Evolutionary conservation across 768 basidiomycete genomes (phyloP), one percentile per base, ranked within the genome.

Genomic region (Mycena alexandri): DNA sequence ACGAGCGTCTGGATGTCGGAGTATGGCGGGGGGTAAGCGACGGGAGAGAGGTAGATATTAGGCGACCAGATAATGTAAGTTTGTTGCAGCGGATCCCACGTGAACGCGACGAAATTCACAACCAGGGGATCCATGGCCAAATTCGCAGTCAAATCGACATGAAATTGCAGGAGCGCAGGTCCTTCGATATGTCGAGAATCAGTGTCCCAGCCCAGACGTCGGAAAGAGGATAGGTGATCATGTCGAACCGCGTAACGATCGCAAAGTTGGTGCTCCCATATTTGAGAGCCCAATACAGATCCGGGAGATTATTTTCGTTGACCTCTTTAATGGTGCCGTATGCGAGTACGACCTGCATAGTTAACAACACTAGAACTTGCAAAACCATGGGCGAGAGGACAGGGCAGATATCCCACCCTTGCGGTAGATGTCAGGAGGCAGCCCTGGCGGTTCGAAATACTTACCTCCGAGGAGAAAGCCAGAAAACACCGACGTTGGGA

Each of bases 231-330:
- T 62, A 72, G 8, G 73, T 74, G 12, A 50, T 21, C 64, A 72
- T 70, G 24, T 71, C 70, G 60, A 73, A 75, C 29, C 72, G 74
- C 9, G 74, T 75, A 11, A 75, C 67, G 34, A 75, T 50, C 9
- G 52, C 74, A 51, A 65, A 75, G 50, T 74, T 74, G 17, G 72
- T 74, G 42, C 70, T 71, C 33, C 73, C 73, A 25, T 68, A 51
- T 50, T 71, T 71, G 43, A 74, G 65, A 14, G 70, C 73, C 72
- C 68, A 65, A 46, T 67, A 73, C 12, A 74, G 54, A 48, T 71
- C 65, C 13, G 70, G 46, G 33, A 68, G 57, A 4, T 43, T 29
- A 5, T 63, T 6, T 3, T n/a, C 41, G 43, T 62, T 73, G 17
- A 71, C 73, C n/a, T 68, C 53, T 17, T 67, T 29, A 21, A 74